phyloP scores from a whole-genome alignment of 2,329 filamentous ascomycete species.

The Cytospora piceae region DNA sequence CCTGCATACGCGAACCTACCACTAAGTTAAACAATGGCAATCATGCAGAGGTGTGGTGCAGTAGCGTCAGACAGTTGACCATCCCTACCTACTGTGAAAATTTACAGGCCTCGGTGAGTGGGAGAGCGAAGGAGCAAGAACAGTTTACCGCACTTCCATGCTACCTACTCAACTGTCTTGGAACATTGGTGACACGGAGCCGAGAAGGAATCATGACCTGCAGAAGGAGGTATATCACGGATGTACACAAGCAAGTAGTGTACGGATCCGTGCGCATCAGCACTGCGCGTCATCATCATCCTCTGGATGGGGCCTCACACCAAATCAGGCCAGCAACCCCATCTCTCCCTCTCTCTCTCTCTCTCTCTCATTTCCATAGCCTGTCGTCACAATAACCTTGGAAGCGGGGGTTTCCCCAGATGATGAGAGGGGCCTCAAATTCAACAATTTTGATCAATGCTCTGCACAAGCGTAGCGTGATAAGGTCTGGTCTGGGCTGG shows the following conservation, averaged over 20 bases:
- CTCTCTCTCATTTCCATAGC: conserved; percentile 20
- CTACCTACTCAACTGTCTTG: too few relatives aligned
- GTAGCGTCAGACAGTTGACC: background rate
- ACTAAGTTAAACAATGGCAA: background rate
- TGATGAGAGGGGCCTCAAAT: background rate
- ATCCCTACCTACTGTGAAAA: background rate
- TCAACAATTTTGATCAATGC: background rate
- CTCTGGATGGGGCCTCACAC: background rate
- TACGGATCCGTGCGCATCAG: too few relatives aligned
- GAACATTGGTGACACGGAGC: background rate
- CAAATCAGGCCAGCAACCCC: background rate
- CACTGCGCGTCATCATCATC: background rate
- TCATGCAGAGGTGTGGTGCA: background rate
- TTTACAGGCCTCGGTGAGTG: background rate
- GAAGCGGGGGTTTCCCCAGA: background rate
- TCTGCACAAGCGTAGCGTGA: background rate
- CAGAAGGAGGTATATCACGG: background rate
- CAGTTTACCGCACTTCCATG: too few relatives aligned
- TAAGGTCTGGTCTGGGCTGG: background rate
- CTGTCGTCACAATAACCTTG: background rate
- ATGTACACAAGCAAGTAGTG: too few relatives aligned
- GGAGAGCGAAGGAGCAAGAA: background rate
- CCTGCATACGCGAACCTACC: background rate
- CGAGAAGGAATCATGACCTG: conserved; percentile 14
- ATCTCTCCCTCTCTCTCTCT: background rate